Evolutionary conservation across 2,329 filamentous ascomycete species (phyloP), one percentile per base, ranked within the genome.

Genomic region (Fusarium brachygibbosum): DNA sequence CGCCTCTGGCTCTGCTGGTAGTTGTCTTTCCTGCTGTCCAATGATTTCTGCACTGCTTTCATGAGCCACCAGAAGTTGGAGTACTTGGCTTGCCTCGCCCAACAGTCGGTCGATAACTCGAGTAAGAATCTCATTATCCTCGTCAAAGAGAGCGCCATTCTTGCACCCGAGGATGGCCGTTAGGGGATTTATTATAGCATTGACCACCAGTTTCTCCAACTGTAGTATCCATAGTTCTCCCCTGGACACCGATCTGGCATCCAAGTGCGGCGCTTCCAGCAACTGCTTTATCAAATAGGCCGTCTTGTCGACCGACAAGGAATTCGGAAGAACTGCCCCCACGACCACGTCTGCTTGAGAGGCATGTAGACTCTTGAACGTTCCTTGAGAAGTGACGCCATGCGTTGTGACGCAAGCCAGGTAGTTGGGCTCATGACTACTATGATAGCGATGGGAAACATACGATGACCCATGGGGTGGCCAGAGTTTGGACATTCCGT

Each of bases 141-240:
- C 87, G 66, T 85, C 85, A 17, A 97, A 88, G 0, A 98, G 78
- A 7, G 85, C 84, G n/a, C 94, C 93, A 72, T 98, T 98, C 66
- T 88, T 88, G 76, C 90, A 91, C 55, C 91, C 86, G 57, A 96
- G 83, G 12, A 98, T 80, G 1, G 90, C 91, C 0, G 93, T 96
- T n/a, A 98, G 81, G 0, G 95, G 93, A 75, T 97, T 97, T 73
- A 98, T 88, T 32, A 94, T 83, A 35, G 88, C 85, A 76, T 97
- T 97, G 52, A 94, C 84, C 1, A 92, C 91, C 2, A 98, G 83
- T 78, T 97, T 98, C 75, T 97, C 93, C 5, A 98, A 86, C 80
- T 97, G 94, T n/a, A 85, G 74, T 12, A 84, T 68, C 83, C 85
- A 86, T 17, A 89, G 76, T 45, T 87, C 82, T 4, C 79, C 66